Percentiles rank a stretch among this genome's conserved stretches.
Evolutionary conservation across 2,329 filamentous ascomycete genomes (phyloP).

Genomic region (Aquanectria penicillioides): DNA sequence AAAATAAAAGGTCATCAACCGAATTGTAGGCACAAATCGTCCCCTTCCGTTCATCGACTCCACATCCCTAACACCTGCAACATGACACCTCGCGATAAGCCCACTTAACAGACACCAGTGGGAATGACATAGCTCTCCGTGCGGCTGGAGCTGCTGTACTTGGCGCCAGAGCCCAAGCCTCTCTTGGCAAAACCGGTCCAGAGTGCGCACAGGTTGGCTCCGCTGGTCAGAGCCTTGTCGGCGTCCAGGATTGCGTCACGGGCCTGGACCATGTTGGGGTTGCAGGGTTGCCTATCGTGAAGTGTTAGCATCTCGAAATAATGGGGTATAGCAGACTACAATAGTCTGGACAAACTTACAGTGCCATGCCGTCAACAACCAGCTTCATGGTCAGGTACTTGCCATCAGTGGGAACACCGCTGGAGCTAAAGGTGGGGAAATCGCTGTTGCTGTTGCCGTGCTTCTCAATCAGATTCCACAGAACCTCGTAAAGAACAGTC

Average conservation of each 20-base stretch:
- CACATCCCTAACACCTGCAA: too few relatives aligned
- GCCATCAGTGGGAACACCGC: constrained; percentile 62
- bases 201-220: constrained; percentile 60
- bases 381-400: constrained; percentile 63
- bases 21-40: too few relatives aligned
- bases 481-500: constrained; percentile 62
- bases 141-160: constrained; percentile 40
- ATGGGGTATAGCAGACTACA: accelerated
- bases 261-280: constrained; percentile 62
- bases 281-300: constrained; percentile 59
- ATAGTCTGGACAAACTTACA: constrained; percentile 41
- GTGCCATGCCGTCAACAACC: constrained; percentile 60
- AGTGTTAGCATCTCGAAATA: constrained; percentile 1
- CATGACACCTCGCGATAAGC: too few relatives aligned
- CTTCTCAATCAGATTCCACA: constrained; percentile 68
- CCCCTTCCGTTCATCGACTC: too few relatives aligned
- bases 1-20: too few relatives aligned
- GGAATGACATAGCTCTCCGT: constrained; percentile 46
- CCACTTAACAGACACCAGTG: constrained; percentile 35
- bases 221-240: constrained; percentile 61
- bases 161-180: constrained; percentile 57
- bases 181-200: constrained; percentile 68
- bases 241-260: constrained; percentile 67
- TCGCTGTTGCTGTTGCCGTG: constrained; percentile 59
- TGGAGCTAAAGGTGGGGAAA: constrained; percentile 51